Evolutionary conservation across 1,284 basidiomycete species (phyloP).

Genomic region (Singerocomus rubriflavus): DNA sequence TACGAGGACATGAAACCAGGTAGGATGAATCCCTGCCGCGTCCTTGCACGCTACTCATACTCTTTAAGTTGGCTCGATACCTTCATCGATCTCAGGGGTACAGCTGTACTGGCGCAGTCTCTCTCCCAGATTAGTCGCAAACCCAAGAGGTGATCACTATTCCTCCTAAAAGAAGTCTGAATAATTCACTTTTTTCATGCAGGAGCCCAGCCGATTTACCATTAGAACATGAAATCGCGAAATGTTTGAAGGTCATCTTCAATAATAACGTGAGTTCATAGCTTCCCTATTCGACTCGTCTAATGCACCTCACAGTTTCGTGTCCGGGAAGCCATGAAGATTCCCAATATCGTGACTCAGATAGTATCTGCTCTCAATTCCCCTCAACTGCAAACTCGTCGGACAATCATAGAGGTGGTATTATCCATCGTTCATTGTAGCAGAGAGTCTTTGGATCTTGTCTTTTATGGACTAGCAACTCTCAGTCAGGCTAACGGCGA

Average conservation of each 20-base stretch:
- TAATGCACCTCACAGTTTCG: constrained; percentile 50
- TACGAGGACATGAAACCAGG: constrained; percentile 82
- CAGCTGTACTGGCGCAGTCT: constrained; percentile 81
- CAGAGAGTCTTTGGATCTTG: constrained; percentile 50
- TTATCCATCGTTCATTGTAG: constrained; percentile 64
- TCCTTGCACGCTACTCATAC: constrained; percentile 12
- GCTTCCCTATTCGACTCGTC: not conserved
- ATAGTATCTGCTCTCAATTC: constrained; percentile 86
- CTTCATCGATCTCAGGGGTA: constrained; percentile 79
- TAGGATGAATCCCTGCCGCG: constrained; percentile 29
- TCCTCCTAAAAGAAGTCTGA: not conserved
- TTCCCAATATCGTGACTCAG: constrained; percentile 78
- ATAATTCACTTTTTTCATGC: constrained; percentile 6
- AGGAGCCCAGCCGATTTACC: constrained; percentile 67
- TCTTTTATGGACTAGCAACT: constrained; percentile 60
- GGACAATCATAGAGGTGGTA: constrained; percentile 77
- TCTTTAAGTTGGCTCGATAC: constrained; percentile 72
- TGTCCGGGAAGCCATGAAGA: constrained; percentile 75
- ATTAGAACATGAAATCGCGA: constrained; percentile 88
- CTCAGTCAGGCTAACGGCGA: constrained; percentile 68
- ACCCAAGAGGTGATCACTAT: constrained; percentile 51
- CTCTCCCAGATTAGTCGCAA: constrained; percentile 75
- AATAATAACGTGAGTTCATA: constrained; percentile 51
- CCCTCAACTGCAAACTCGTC: constrained; percentile 77
- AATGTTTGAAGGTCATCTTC: constrained; percentile 84